Evolutionary conservation across 331 rosid genomes (phyloP), one percentile per base, ranked within the genome.

Genomic region (Cucumis variabilis): DNA sequence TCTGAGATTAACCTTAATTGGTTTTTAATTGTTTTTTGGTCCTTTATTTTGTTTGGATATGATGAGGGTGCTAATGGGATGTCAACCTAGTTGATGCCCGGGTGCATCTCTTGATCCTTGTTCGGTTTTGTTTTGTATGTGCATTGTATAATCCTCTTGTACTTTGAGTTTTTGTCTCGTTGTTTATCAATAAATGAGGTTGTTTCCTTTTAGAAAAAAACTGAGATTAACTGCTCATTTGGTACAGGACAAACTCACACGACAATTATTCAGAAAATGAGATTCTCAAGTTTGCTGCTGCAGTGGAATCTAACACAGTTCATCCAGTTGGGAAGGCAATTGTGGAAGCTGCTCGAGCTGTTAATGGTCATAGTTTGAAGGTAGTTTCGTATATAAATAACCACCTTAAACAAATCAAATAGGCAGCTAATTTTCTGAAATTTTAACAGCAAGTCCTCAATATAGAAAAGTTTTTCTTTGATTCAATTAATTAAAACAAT

Each of bases 251-350:
- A 90, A 87, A 92, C 86, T 84, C 90, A 25, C 86, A 88, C 78
- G 87, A 83, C 88, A 75, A 87, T 53, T 92, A 90, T 93, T 91
- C 98, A 77, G 96, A 95, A 90, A 90, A 85, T 72, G 99, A 97
- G 87, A 88, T 97, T 92, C 91, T 97, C 74, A 92, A 90, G 90
- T 90, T 95, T 80, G 99, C 99, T 75, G 98, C 99, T 90, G 98
- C 92, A 13, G 98, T 97, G 60, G 99, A 97, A 90, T 92, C 96
- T 81, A 97, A 95, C 89, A 95, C 99, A 83, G 88, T 94, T 88
- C 99, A 97, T 90, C 99, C 99, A 55, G 93, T 97, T 76, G 99
- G 97, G 23, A 97, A 93, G 92, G 99, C 99, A 27, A 95, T 97
- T 87, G 97, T 97, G 82, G 96, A 93, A 72, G 99, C 99, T 76